Conservation (phyloP, 768 basidiomycete species). For the Lentinula lateritia region DNA sequence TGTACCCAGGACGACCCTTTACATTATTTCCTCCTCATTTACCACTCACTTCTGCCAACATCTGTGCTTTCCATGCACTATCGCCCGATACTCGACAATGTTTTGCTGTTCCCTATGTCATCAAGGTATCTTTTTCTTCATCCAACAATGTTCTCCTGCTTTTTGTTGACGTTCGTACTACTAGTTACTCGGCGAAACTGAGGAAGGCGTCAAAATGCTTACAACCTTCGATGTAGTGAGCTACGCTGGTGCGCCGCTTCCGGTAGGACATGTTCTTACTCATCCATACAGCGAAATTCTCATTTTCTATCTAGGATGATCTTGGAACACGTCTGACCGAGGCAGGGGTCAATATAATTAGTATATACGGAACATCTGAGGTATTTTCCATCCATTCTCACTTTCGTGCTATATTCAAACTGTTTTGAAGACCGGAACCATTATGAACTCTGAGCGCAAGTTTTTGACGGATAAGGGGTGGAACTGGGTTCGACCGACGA, state of each 20-base stretch:
- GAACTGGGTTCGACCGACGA: constrained; percentile 41
- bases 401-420: background rate
- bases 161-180: background rate
- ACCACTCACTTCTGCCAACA: constrained; percentile 35
- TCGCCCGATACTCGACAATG: constrained; percentile 22
- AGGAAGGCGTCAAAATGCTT: constrained; percentile 37
- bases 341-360: constrained; percentile 43
- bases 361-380: constrained; percentile 43
- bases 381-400: constrained; percentile 8
- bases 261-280: constrained; percentile 15
- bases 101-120: constrained; percentile 26
- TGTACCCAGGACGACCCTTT: constrained; percentile 31
- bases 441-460: constrained; percentile 44
- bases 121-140: constrained; percentile 18
- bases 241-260: constrained; percentile 48
- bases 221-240: constrained; percentile 41
- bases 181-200: constrained; percentile 41
- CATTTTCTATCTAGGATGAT: constrained; percentile 25
- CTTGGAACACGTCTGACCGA: constrained; percentile 44
- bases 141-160: background rate
- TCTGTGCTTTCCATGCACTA: constrained; percentile 26
- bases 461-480: constrained; percentile 47
- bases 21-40: constrained; percentile 35
- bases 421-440: constrained; percentile 24
- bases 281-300: background rate